These are phyloP conservation scores for Stevia rebaudiana DNA, from an alignment of 140 eudicot species.

Conservation along the genomic window DNA sequence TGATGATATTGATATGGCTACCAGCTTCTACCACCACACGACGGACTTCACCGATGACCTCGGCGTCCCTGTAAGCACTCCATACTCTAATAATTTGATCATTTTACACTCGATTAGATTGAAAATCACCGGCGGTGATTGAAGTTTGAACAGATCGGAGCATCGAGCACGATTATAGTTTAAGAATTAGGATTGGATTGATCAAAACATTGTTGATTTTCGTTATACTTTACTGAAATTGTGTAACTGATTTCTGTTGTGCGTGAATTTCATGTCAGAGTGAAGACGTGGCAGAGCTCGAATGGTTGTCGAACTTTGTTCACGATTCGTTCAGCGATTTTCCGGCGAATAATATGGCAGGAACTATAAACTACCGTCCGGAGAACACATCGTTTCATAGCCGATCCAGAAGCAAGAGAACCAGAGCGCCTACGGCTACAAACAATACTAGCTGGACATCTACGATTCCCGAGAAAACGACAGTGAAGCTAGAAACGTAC, in stretches of 20 bases:
- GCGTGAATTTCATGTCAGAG: conserved; percentile 25
- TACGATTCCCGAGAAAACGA: neutral
- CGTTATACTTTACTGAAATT: neutral
- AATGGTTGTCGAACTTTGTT: conserved; percentile 73
- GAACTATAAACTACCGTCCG: conserved; percentile 29
- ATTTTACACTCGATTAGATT: no score
- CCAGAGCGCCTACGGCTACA: conserved; percentile 37
- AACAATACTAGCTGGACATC: conserved; percentile 26
- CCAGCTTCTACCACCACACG: conserved; percentile 17
- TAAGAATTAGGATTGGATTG: neutral
- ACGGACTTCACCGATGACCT: conserved; percentile 49
- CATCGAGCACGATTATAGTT: neutral
- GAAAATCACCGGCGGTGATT: neutral
- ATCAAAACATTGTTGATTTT: neutral
- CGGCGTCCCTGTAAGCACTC: conserved; percentile 48
- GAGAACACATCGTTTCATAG: conserved; percentile 31
- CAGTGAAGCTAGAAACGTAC: conserved; percentile 9
- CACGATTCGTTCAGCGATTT: conserved; percentile 59
- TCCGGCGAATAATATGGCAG: conserved; percentile 37
- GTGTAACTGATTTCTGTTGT: conserved; percentile 12
- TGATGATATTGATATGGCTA: neutral
- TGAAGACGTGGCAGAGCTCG: conserved; percentile 73
- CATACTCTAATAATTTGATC: neutral
- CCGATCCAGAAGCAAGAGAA: conserved; percentile 48
- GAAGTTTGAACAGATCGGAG: conserved; percentile 6